Conservation (phyloP, 179 eudicot species). For the Actinidia arguta region DNA sequence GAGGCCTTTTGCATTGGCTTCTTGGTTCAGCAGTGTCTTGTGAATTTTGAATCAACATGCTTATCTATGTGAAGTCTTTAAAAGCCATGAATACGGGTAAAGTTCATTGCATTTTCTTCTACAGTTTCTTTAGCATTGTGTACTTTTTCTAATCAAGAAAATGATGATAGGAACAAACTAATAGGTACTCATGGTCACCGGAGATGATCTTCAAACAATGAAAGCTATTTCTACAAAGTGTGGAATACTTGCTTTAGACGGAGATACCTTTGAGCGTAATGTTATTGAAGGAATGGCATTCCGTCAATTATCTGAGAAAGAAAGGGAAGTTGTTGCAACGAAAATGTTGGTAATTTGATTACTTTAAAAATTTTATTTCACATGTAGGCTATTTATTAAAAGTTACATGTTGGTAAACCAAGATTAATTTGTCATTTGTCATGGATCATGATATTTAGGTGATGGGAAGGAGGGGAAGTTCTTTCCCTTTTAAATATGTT, state of each 20-base stretch:
- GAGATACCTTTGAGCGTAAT: conserved; percentile 51
- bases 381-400: too few species aligned
- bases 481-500: too few species aligned
- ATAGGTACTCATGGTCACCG: conserved; percentile 98
- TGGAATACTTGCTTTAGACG: conserved; percentile 73
- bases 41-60: too few species aligned
- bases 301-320: conserved; percentile 75
- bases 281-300: conserved; percentile 86
- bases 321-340: conserved; percentile 65
- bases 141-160: conserved; percentile 1
- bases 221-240: conserved; percentile 93
- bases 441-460: conserved; percentile 50
- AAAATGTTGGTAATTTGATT: conserved; percentile 55
- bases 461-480: conserved; percentile 88
- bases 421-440: conserved; percentile 2
- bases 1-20: too few species aligned
- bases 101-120: too few species aligned
- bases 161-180: conserved; percentile 8
- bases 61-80: too few species aligned
- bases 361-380: neutral
- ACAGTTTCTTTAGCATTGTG: too few species aligned
- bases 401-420: neutral
- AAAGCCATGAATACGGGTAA: too few species aligned
- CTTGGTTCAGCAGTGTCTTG: too few species aligned
- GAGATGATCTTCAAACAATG: conserved; percentile 94